A percentile compares a stretch with the other conserved stretches of the same genome.
phyloP scores from a whole-genome alignment of 371 early-diverging fungal genomes.

The Lichtheimia ornata region DNA sequence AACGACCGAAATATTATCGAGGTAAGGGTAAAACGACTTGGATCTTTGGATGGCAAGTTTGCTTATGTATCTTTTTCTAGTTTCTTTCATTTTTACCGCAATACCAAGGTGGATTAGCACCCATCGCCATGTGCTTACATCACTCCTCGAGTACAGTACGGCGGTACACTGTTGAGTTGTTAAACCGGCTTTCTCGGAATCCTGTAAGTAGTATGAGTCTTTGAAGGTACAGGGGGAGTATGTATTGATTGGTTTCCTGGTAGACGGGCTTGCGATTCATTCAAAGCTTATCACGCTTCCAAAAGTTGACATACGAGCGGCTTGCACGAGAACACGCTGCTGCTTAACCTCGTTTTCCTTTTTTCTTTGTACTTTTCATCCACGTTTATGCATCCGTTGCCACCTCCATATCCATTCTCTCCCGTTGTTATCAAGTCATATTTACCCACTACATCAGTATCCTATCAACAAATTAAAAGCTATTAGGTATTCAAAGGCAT shows the following conservation, averaged over 20 bases:
- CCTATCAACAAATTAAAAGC: no score
- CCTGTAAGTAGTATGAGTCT: conserved; percentile 44
- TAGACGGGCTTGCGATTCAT: conserved; percentile 43
- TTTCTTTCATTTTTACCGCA: conserved; percentile 80
- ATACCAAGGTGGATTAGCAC: conserved; percentile 79
- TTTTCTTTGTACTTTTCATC: no score
- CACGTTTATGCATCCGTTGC: no score
- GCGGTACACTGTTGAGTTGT: conserved; percentile 64
- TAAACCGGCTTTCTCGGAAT: conserved; percentile 66
- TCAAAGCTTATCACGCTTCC: conserved; percentile 44
- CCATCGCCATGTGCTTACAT: conserved; percentile 82
- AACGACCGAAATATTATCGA: conserved; percentile 82
- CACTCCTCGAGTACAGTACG: conserved; percentile 69
- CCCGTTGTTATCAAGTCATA: no score
- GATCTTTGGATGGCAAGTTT: neutral
- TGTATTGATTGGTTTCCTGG: neutral
- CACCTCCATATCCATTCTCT: no score
- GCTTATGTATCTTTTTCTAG: conserved; percentile 26
- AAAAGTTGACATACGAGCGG: conserved; percentile 46
- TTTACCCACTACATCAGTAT: no score
- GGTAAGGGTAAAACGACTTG: conserved; percentile 35
- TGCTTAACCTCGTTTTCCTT: no score
- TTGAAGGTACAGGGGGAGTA: neutral
- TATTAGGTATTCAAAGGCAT: no score
- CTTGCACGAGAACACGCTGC: conserved; percentile 2